Evolutionary conservation across 345 rosid genomes (phyloP).

Genomic region (Rubroshorea leprosula): DNA sequence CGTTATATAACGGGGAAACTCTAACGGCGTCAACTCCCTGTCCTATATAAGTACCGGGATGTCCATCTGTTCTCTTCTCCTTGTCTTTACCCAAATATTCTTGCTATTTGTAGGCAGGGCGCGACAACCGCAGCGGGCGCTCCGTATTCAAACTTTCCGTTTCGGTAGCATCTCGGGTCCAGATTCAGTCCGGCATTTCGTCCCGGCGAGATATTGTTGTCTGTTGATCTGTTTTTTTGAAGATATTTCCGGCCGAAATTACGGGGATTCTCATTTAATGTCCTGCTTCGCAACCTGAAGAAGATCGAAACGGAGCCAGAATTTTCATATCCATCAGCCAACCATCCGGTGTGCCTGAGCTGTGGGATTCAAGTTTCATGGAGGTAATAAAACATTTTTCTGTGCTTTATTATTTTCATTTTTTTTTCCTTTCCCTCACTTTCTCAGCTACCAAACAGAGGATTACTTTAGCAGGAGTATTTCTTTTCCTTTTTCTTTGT

Average conservation of each 20-base stretch:
- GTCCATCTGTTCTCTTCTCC: slow-evolving; percentile 23
- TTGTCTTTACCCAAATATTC: slow-evolving; percentile 19
- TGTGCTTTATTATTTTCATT: background rate
- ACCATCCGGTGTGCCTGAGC: background rate
- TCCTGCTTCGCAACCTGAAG: background rate
- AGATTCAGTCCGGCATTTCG: slow-evolving; percentile 10
- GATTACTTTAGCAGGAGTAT: slow-evolving; percentile 4
- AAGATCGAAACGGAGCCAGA: background rate
- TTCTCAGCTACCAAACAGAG: slow-evolving; percentile 32
- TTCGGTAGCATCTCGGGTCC: slow-evolving; percentile 19
- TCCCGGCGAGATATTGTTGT: slow-evolving; percentile 5
- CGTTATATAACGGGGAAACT: slow-evolving; percentile 42
- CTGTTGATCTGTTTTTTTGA: background rate
- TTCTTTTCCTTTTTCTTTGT: background rate
- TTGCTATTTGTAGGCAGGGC: no score
- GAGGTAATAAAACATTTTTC: background rate
- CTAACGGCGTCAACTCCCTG: slow-evolving; percentile 38
- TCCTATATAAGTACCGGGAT: slow-evolving; percentile 33
- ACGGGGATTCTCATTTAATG: slow-evolving; percentile 9
- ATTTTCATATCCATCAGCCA: no score
- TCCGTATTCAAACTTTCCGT: slow-evolving; percentile 18
- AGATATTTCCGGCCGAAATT: slow-evolving; percentile 11
- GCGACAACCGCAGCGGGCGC: slow-evolving; percentile 21
- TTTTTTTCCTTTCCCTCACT: background rate
- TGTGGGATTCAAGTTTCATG: background rate